Conservation (phyloP, 257 asterid genomes). For the Primulina tabacum region DNA sequence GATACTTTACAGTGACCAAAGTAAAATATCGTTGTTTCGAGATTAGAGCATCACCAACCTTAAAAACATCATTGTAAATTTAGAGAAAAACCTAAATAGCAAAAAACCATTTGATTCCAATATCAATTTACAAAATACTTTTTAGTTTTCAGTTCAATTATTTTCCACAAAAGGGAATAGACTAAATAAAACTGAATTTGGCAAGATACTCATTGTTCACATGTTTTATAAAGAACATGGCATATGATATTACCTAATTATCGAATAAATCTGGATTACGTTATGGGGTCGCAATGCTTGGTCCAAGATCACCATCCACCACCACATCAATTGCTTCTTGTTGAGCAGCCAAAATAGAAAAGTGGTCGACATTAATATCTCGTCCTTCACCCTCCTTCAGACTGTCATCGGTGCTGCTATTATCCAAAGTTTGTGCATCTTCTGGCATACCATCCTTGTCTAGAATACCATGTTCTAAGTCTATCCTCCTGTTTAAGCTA, state of each 20-base stretch:
- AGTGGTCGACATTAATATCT: slow-evolving; percentile 29
- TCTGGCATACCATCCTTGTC: slow-evolving; percentile 43
- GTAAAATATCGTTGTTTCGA: no score
- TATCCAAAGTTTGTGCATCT: slow-evolving; percentile 50
- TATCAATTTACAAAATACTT: no score
- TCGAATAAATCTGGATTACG: slow-evolving; percentile 36
- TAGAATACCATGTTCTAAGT: slow-evolving; percentile 49
- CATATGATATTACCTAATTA: slow-evolving; percentile 31
- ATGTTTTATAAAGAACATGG: no score
- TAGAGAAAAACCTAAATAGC: no score
- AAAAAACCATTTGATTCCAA: no score
- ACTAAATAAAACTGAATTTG: no score
- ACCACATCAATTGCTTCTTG: slow-evolving; percentile 24
- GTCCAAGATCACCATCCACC: slow-evolving; percentile 36
- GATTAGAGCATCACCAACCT: no score
- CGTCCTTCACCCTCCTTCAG: slow-evolving; percentile 43
- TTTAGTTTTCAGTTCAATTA: no score
- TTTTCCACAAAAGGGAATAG: no score
- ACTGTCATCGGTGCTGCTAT: slow-evolving; percentile 45
- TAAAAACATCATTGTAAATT: no score
- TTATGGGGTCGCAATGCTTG: slow-evolving; percentile 35
- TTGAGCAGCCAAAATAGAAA: slow-evolving; percentile 31
- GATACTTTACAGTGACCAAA: no score
- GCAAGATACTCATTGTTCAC: no score
- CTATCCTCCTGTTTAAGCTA: slow-evolving; percentile 46